Evolutionary conservation across 306 rosid species (phyloP), one percentile per base, ranked within the genome.

Genomic region (Casuarina equisetifolia): DNA sequence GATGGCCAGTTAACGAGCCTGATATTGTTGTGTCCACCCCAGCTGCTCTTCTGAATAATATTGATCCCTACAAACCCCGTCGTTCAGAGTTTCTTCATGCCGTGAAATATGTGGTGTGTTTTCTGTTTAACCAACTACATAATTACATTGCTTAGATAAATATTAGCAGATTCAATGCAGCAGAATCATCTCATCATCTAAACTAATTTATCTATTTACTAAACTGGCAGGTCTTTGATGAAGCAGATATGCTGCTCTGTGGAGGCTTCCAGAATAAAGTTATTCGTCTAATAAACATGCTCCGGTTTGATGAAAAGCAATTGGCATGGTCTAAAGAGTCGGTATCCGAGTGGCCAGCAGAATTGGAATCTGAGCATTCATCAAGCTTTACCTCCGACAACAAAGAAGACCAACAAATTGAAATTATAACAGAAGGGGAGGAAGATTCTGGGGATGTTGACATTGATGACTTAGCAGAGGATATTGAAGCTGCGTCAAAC

Each of bases 171-270:
- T 77, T 9, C 5, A 5, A 15, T n/a, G 40, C 46, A 19, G 9
- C 61, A 48, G 19, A 38, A 17, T 35, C 36, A 43, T 17, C 16
- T 36, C 61, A 11, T 50, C 15, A 45, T 70, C 35, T 76, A 9
- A 1, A 51, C 57, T 16, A 44, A 54, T 72, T 6, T 75, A 42
- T 64, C 69, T 79, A 61, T 80, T 5, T 79, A 42, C 81, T 80
- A 53, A 20, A 68, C 53, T 67, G 72, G 20, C 79, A 95, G 98
- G 98, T 95, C 59, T 95, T 95, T 82, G 98, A 95, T 89, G 98
- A 95, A 85, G 98, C 97, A 39, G 98, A 92, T 74, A 92, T 95
- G 98, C 98, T 95, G 86, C 93, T 95, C 74, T 86, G 89, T 76
- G 98, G 98, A 63, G 85, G 98, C 61, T 95, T 92, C 81, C 95